Percentiles rank a stretch among this genome's conserved stretches.
These are phyloP conservation scores for Mycosphaerella arachidis DNA, from an alignment of 2,329 filamentous ascomycete species.

Conservation along the genomic window DNA sequence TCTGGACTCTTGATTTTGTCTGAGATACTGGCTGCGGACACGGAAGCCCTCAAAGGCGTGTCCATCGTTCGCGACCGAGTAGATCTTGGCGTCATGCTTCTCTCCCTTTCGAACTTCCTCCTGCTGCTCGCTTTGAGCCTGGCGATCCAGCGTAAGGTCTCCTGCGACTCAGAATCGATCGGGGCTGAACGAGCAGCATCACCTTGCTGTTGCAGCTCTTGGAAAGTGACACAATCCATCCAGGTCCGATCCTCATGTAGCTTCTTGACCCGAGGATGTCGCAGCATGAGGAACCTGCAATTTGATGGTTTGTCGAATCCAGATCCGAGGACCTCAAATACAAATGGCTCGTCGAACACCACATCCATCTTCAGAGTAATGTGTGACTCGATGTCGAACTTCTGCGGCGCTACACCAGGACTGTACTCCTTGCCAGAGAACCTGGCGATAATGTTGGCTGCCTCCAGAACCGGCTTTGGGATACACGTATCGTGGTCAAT, in stretches of 20 bases:
- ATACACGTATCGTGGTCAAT: slow-evolving; percentile 46
- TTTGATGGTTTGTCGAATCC: slow-evolving; percentile 70
- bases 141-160: slow-evolving; percentile 58
- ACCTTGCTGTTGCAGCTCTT: slow-evolving; percentile 65
- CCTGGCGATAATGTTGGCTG: slow-evolving; percentile 40
- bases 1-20: background rate
- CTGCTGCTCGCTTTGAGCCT: slow-evolving; percentile 48
- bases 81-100: slow-evolving; percentile 13
- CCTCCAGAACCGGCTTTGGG: slow-evolving; percentile 40
- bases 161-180: slow-evolving; percentile 53
- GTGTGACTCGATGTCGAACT: slow-evolving; percentile 22
- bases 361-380: slow-evolving; percentile 37
- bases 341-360: slow-evolving; percentile 65
- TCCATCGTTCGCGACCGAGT: slow-evolving; percentile 1
- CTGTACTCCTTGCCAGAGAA: slow-evolving; percentile 34
- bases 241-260: slow-evolving; percentile 71
- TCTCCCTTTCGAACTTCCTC: slow-evolving; percentile 28
- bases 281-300: slow-evolving; percentile 65
- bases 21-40: slow-evolving; percentile 1
- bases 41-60: background rate
- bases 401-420: slow-evolving; percentile 14
- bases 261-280: slow-evolving; percentile 73
- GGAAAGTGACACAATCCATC: slow-evolving; percentile 63
- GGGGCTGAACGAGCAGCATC: slow-evolving; percentile 50
- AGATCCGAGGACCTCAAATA: slow-evolving; percentile 77